Evolutionary conservation across 495 filamentous ascomycete genomes (phyloP).

Genomic region (Chaetomium fimeti): DNA sequence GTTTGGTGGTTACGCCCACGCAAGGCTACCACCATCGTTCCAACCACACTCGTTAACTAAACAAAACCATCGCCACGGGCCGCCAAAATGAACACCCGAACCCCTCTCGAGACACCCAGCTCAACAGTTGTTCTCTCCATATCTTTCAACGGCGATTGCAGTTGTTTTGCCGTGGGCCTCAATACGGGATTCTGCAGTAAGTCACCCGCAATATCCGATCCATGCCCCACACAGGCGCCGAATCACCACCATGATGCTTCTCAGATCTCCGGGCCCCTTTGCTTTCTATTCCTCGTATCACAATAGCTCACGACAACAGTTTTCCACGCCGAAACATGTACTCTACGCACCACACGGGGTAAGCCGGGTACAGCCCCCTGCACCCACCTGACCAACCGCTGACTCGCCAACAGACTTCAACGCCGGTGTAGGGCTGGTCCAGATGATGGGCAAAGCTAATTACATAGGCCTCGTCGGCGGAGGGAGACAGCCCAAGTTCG

Average conservation of each 20-base stretch:
- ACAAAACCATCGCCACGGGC: background rate
- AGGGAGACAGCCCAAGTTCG: slow-evolving; percentile 80
- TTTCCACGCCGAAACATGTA: slow-evolving; percentile 73
- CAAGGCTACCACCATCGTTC: background rate
- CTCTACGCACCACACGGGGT: slow-evolving; percentile 61
- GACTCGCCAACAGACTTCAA: slow-evolving; percentile 66
- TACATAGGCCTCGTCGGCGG: slow-evolving; percentile 89
- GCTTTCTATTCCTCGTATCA: background rate
- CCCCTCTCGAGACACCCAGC: slow-evolving; percentile 72
- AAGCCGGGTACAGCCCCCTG: slow-evolving; percentile 11
- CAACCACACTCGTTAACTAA: slow-evolving; percentile 9
- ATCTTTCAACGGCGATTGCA: slow-evolving; percentile 83
- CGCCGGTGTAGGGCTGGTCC: slow-evolving; percentile 76
- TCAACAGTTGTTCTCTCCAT: slow-evolving; percentile 76
- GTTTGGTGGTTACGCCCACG: background rate
- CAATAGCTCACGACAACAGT: slow-evolving; percentile 49
- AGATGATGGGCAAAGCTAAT: slow-evolving; percentile 86
- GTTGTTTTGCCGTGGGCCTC: slow-evolving; percentile 84
- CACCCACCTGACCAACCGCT: background rate
- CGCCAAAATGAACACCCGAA: slow-evolving; percentile 81
- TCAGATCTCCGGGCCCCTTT: background rate
- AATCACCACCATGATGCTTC: background rate
- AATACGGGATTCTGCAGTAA: slow-evolving; percentile 84
- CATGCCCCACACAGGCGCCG: background rate
- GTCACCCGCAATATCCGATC: slow-evolving; percentile 29